A percentile compares a stretch with the other conserved stretches of the same genome.
Evolutionary conservation across 305 asterid genomes (phyloP).

Genomic region (Solanum hybrid): DNA sequence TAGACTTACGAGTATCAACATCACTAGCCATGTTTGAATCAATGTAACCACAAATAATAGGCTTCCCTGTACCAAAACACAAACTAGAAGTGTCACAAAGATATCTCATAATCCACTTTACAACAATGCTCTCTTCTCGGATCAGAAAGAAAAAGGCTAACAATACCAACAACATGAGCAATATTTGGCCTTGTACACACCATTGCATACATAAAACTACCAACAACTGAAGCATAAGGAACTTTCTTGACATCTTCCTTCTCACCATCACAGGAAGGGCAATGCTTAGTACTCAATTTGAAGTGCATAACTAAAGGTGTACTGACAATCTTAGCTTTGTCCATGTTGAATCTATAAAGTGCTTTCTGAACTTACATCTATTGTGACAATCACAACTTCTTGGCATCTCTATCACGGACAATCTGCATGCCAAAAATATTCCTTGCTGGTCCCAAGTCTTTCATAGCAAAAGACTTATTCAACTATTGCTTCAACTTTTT

Average conservation of each 20-base stretch:
- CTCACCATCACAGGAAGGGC: background rate
- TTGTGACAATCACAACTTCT: background rate
- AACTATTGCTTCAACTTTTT: too few relatives aligned
- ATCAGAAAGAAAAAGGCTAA: background rate
- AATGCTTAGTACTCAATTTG: background rate
- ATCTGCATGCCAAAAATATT: too few relatives aligned
- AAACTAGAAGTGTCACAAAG: background rate
- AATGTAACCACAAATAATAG: background rate
- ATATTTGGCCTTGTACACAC: background rate
- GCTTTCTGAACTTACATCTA: background rate
- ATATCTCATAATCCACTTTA: background rate
- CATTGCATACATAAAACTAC: background rate
- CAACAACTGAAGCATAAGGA: background rate
- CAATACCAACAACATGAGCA: background rate
- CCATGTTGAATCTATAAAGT: background rate
- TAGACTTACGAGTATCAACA: background rate
- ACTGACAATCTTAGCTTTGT: background rate
- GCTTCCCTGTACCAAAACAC: background rate
- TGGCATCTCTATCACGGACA: background rate
- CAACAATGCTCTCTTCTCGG: background rate
- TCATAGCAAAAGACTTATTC: background rate
- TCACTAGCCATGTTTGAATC: background rate
- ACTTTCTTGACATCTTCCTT: background rate
- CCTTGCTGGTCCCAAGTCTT: background rate
- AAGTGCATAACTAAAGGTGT: background rate